Conservation (phyloP, 768 basidiomycete species). For the Tephrocybe sp. region DNA sequence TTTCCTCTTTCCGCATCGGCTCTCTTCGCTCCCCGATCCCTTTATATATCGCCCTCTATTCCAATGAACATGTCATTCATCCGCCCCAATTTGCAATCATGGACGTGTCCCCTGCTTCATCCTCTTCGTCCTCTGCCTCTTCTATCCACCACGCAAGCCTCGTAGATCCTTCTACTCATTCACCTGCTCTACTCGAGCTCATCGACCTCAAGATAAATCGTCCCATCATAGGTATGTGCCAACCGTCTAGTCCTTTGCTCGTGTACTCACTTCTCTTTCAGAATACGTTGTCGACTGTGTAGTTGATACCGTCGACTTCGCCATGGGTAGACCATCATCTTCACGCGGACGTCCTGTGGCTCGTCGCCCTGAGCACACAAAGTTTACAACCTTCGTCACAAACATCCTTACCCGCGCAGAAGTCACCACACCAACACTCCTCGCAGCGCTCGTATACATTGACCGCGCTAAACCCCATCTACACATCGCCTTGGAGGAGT, state of each 20-base stretch:
- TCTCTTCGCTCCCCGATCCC: constrained; percentile 29
- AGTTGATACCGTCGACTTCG: constrained; percentile 73
- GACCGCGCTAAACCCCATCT: constrained; percentile 76
- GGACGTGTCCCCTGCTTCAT: constrained; percentile 20
- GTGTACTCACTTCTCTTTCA: constrained; percentile 30
- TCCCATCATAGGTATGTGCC: constrained; percentile 67
- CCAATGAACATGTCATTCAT: constrained; percentile 17
- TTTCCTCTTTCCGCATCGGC: constrained; percentile 30
- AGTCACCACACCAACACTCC: constrained; percentile 66
- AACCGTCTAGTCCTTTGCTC: too few species aligned
- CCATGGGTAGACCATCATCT: constrained; percentile 63
- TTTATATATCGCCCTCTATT: constrained; percentile 30
- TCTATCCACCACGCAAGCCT: constrained; percentile 49
- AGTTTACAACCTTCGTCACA: constrained; percentile 65
- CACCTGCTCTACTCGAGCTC: constrained; percentile 67
- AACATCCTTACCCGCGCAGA: constrained; percentile 75
- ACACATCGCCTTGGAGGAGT: constrained; percentile 78
- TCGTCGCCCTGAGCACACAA: constrained; percentile 50
- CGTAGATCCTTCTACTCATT: constrained; percentile 63
- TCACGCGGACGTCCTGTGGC: constrained; percentile 48
- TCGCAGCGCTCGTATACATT: constrained; percentile 76
- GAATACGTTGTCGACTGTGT: constrained; percentile 73
- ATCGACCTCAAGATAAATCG: constrained; percentile 63
- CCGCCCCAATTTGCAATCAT: constrained; percentile 22
- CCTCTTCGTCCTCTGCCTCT: constrained; percentile 27